A percentile compares a stretch with the other conserved stretches of the same genome.
Evolutionary conservation across 2,329 filamentous ascomycete genomes (phyloP).

Genomic region (Fusarium sp.): DNA sequence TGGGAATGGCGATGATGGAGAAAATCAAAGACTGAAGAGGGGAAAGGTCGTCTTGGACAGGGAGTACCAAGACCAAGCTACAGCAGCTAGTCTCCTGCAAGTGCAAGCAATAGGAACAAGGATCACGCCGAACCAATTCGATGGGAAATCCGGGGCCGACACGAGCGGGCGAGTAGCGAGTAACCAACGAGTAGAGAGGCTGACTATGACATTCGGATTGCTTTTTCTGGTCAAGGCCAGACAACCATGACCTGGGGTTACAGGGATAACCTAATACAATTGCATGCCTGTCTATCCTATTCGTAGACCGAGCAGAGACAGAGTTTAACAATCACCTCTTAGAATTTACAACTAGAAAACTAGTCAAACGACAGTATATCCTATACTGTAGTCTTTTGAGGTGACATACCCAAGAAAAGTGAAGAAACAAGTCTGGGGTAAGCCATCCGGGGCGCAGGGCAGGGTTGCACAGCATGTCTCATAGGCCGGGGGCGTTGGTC

Average conservation of each 20-base stretch:
- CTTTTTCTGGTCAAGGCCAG: conserved; percentile 32
- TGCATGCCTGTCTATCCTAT: conserved; percentile 21
- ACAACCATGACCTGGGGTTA: conserved; percentile 11
- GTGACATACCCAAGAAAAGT: neutral
- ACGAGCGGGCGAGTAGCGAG: conserved; percentile 1
- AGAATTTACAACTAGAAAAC: neutral
- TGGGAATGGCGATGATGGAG: neutral
- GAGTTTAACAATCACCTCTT: neutral
- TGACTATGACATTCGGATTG: conserved; percentile 22
- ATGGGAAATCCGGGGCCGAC: conserved; percentile 48
- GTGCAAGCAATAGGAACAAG: conserved; percentile 25
- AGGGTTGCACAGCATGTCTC: conserved; percentile 25
- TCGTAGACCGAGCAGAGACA: conserved; percentile 37
- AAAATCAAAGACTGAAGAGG: conserved; percentile 24
- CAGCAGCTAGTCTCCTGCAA: conserved; percentile 31
- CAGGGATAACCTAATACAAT: neutral
- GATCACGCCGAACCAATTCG: conserved; percentile 48
- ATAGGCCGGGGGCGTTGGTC: conserved; percentile 42
- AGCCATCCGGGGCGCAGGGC: conserved; percentile 35
- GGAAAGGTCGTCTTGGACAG: conserved; percentile 22
- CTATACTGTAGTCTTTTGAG: neutral
- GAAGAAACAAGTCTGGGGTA: conserved; percentile 37
- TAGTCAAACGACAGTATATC: neutral
- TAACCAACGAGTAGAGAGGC: neutral
- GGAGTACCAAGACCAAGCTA: conserved; percentile 25